Evolutionary conservation across 805 yeast species (phyloP), one percentile per base, ranked within the genome.

Genomic region (Brettanomyces anomalus): DNA sequence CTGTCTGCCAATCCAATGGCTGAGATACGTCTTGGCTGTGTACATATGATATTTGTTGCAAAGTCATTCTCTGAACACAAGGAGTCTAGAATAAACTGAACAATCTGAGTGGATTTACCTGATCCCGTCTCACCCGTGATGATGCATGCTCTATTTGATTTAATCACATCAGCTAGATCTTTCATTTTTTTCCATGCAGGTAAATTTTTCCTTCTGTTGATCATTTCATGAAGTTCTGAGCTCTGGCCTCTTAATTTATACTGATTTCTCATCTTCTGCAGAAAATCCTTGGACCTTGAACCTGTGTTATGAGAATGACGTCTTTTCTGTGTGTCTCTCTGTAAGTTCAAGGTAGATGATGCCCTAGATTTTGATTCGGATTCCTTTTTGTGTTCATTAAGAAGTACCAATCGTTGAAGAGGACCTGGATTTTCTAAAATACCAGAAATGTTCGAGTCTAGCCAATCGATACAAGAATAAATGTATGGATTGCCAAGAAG

Each of bases 51-150:
- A 33, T 70, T 73, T 3, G 82, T 71, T 19, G 64, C 59, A 48
- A 70, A 80, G 47, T 74, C 75, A 0, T 73, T 72, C 11, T 62
- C 56, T 0, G 62, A 37, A 39, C 74, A 69, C 45, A 85, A 54
- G 33, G 78, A 69, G 57, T 90, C 97, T 15, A 90, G 63, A 17
- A 90, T 67, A 51, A 88, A 90, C 58, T 90, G 98, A 5, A 87
- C 96, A 4, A 86, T 77, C 58, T 90, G 98, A 0, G 98, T 90
- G 1, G 96, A 86, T 56, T 90, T 90, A 51, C 97, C 97, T 1
- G 97, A 89, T 52, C 97, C 97, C 0, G 97, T 90, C 59, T 93
- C 98, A 58, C 97, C 98, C 2, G 97, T 90, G 32, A 90, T 74
- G 30, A 90, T 64, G 7, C 85, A 78, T 4, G 87, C 83, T 48